Base-by-base conservation (phyloP, 164 flowering plant genomes). In the Magnolia kwangsiensis region DNA sequence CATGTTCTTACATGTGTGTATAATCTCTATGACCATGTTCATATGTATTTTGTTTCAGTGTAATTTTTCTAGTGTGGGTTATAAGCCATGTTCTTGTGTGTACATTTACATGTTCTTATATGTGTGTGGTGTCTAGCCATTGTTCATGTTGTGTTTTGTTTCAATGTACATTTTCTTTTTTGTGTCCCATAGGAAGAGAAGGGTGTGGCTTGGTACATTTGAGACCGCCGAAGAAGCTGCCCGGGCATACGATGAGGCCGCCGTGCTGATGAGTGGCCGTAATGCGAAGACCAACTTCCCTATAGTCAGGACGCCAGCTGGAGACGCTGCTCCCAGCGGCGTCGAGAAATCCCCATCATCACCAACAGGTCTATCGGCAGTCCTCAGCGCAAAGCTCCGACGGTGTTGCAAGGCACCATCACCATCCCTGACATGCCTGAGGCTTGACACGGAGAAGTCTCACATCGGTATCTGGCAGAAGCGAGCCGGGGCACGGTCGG, bases 401-500 rank as follows among this genome's bases (percentile, higher is more conserved):
- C 88, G 85, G 71, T 83, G 89, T 72, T 88, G 93, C 82, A 90
- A 87, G 77, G 84, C 84, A 63, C 89, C 84, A 0, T 84, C 92
- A 7, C 94, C 97, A 7, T 90, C 95, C 1, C 87, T 94, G 29
- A 91, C 96, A 3, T 94, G 98, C 72, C 81, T 94, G 23, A 81
- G 97, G 82, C 96, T 94, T 8, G 98, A 94, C 80, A 83, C 84
- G 1, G 94, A 92, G 75, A 90, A 82, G 64, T 87, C 94, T 7
- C 87, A 90, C 75, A 90, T 94, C 19, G 98, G 98, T 1, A 94
- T 94, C 6, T 92, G 98, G 98, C 98, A 94, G 74, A 92, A 92
- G 74, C 82, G 91, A 0, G 95, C 95, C 0, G 98, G 98, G n/a
- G 21, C 85, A 2, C 72, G 78, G 8, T 80, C 94, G 1, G 81